Conservation (phyloP, 345 rosid species). For the Lepidium didymum region DNA sequence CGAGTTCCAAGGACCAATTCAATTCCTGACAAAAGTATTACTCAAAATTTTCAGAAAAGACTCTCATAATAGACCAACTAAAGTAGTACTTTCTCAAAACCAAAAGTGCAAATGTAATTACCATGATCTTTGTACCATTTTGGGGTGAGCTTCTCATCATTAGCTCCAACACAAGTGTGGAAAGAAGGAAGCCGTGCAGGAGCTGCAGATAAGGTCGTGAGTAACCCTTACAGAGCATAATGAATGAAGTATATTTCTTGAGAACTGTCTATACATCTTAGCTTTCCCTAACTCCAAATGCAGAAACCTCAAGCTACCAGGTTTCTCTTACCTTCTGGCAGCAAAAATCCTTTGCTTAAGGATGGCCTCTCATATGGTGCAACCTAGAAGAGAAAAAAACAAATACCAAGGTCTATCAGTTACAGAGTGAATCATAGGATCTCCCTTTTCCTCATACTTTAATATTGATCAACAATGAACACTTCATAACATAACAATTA, state of each 20-base stretch:
- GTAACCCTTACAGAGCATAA: neutral
- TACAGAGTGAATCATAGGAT: neutral
- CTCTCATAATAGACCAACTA: neutral
- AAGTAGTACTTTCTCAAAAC: neutral
- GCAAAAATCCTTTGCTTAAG: constrained; percentile 79
- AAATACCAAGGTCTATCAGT: neutral
- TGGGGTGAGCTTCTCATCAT: constrained; percentile 80
- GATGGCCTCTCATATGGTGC: constrained; percentile 95
- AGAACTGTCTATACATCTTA: neutral
- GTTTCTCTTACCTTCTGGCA: constrained; percentile 60
- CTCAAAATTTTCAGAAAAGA: neutral
- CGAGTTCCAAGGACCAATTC: constrained; percentile 91
- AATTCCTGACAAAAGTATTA: constrained; percentile 50
- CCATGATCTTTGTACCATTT: constrained; percentile 95
- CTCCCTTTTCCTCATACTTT: neutral
- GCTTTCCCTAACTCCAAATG: neutral
- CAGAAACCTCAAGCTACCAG: neutral
- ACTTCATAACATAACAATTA: neutral
- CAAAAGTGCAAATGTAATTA: constrained; percentile 26
- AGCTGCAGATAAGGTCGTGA: constrained; percentile 40
- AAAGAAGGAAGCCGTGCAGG: constrained; percentile 94
- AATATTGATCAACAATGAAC: neutral
- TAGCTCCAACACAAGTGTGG: constrained; percentile 94
- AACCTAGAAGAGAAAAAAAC: constrained; percentile 37
- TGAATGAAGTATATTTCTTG: neutral